A percentile compares a stretch with the other conserved stretches of the same genome.
Conservation (phyloP, 2,329 filamentous ascomycete genomes). For the Talaromyces sp. region DNA sequence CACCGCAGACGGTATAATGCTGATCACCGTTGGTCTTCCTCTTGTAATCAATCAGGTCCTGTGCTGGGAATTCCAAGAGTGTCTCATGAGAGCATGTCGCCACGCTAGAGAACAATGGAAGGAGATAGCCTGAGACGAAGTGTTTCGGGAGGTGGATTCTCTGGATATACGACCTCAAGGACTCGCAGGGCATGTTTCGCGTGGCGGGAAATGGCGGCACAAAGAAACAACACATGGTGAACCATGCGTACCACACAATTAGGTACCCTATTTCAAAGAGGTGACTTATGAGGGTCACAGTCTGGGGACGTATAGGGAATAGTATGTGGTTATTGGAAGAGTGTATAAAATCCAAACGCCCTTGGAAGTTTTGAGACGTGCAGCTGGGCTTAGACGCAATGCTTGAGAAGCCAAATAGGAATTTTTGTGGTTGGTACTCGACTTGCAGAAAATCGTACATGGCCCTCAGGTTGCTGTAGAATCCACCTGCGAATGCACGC, state of each 20-base stretch:
- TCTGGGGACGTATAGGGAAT: neutral
- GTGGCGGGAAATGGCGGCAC: neutral
- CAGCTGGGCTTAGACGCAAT: neutral
- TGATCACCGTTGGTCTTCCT: neutral
- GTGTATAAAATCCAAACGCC: neutral
- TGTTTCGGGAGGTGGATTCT: neutral
- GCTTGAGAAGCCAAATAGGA: neutral
- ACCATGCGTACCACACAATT: neutral
- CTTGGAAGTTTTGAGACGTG: neutral
- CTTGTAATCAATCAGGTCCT: slow-evolving; percentile 40
- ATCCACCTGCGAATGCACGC: neutral
- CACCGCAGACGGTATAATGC: neutral
- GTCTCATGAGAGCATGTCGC: slow-evolving; percentile 27
- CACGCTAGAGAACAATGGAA: slow-evolving; percentile 56
- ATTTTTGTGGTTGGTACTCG: neutral
- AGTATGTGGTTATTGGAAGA: neutral
- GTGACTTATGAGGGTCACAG: neutral
- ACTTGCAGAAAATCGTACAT: neutral
- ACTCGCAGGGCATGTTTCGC: neutral
- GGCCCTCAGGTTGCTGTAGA: neutral
- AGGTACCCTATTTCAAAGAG: neutral
- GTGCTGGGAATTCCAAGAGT: slow-evolving; percentile 25
- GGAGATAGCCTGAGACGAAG: slow-evolving; percentile 42
- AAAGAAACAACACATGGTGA: neutral
- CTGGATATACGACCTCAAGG: neutral